These are phyloP conservation scores for Cynanchum wilfordii DNA, from an alignment of 257 asterid species.

Conservation along the genomic window DNA sequence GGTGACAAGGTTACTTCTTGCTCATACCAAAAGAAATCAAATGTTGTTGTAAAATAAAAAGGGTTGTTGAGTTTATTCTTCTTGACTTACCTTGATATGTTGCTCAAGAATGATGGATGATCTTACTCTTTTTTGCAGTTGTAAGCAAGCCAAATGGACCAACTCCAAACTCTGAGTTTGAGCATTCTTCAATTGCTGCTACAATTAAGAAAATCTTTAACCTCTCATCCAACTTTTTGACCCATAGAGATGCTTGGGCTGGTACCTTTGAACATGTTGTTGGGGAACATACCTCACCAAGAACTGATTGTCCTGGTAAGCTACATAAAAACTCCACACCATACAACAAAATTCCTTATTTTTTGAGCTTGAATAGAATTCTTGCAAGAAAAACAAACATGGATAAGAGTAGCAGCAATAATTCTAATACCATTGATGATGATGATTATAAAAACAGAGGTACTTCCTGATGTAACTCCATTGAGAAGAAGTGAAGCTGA, in stretches of 20 bases:
- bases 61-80: background rate
- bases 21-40: background rate
- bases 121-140: constrained; percentile 32
- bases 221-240: constrained; percentile 60
- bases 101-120: constrained; percentile 1
- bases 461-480: constrained; percentile 51
- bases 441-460: constrained; percentile 34
- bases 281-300: constrained; percentile 48
- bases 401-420: too few species aligned
- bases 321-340: background rate
- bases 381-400: too few species aligned
- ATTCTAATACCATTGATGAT: background rate
- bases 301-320: constrained; percentile 80
- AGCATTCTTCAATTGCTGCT: constrained; percentile 44
- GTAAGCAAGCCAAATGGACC: constrained; percentile 66
- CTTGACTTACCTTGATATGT: background rate
- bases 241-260: constrained; percentile 91
- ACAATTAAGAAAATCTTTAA: constrained; percentile 73
- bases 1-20: too few species aligned
- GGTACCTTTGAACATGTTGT: constrained; percentile 79
- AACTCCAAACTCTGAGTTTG: constrained; percentile 54
- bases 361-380: too few species aligned
- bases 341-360: too few species aligned
- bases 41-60: background rate
- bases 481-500: constrained; percentile 40